Percentiles rank a stretch among this genome's conserved stretches.
Evolutionary conservation across 2,329 filamentous ascomycete species (phyloP).

Genomic region (Fusarium haematococcum): DNA sequence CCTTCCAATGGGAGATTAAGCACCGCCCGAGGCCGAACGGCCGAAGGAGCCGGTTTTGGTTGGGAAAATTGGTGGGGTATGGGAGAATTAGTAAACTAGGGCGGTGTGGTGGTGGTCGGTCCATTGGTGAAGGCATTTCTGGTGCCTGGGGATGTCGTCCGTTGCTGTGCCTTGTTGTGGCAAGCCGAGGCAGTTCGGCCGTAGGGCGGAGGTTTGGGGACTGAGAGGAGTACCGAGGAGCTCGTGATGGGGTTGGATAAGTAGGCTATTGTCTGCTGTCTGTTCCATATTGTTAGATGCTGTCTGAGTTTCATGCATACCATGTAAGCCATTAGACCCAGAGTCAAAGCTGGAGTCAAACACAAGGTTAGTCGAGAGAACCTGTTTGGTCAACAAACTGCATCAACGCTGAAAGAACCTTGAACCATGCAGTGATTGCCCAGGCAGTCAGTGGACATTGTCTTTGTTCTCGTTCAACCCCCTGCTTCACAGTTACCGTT

Average conservation of each 20-base stretch:
- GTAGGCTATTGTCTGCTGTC: not conserved
- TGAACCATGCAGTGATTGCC: not conserved
- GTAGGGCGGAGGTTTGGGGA: conserved; percentile 24
- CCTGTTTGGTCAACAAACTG: not conserved
- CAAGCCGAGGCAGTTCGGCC: conserved; percentile 40
- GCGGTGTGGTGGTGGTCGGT: not conserved
- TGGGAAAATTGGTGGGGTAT: conserved; percentile 1
- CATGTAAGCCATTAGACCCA: not conserved
- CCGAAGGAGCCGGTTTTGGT: conserved; percentile 17
- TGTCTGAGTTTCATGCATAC: not conserved
- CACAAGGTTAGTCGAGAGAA: not conserved
- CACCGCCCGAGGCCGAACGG: conserved; percentile 14
- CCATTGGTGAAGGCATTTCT: not conserved
- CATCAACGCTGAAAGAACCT: not conserved
- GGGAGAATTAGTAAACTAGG: not conserved
- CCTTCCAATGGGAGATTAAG: not conserved
- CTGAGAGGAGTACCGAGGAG: conserved; percentile 29
- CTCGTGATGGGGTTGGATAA: not conserved
- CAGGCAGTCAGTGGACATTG: not conserved
- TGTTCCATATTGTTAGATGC: not conserved
- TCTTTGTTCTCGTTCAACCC: not conserved
- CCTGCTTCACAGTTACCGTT: not conserved
- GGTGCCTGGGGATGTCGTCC: not conserved
- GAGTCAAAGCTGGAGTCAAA: not conserved
- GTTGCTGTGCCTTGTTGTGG: not conserved